Base-by-base conservation (phyloP, 768 basidiomycete species). In the Boletus patriciae region DNA sequence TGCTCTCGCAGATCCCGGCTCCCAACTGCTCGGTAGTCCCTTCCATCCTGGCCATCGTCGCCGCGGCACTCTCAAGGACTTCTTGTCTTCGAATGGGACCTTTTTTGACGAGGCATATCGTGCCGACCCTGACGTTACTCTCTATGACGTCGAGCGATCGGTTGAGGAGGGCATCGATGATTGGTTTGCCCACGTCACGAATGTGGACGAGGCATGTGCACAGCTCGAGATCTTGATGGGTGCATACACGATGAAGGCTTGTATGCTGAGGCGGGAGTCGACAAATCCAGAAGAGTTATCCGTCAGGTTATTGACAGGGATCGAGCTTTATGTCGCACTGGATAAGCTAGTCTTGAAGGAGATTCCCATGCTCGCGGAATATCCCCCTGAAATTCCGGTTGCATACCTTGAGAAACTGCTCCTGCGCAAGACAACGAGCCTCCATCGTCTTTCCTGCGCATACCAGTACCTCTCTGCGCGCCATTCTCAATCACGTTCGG, bases 261-360 rank as follows among this genome's bases (percentile, higher is more conserved):
- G 5, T 25, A n/a, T n/a, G n/a, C n/a, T n/a, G n/a, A n/a, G n/a
- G n/a, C n/a, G n/a, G n/a, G n/a, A n/a, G n/a, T 59, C 16, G 8
- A 10, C n/a, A 7, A 75, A 70, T 36, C 71, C 76, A 18, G 78
- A 80, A 52, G 58, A 68, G 38, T 33, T 58, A 2, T 80, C 80
- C 0, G 52, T 75, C 6, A 75, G 78, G 70, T 52, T 82, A 25
- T 63, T 83, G 47, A 67, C 66, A 0, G 15, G 37, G 10, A 38
- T 67, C 0, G 76, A 79, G 31, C 68, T 75, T 9, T n/a, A n/a
- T n/a, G n/a, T n/a, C n/a, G n/a, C n/a, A n/a, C n/a, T n/a, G n/a
- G n/a, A n/a, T n/a, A n/a, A 57, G 37, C 33, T 70, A 5, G 62
- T 54, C 0, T 37, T 67, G 19, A 49, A 44, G 10, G 42, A 60